A percentile compares a stretch with the other conserved stretches of the same genome.
phyloP scores from a whole-genome alignment of 2,329 filamentous ascomycete species.

The Aspergillus carbonarius region DNA sequence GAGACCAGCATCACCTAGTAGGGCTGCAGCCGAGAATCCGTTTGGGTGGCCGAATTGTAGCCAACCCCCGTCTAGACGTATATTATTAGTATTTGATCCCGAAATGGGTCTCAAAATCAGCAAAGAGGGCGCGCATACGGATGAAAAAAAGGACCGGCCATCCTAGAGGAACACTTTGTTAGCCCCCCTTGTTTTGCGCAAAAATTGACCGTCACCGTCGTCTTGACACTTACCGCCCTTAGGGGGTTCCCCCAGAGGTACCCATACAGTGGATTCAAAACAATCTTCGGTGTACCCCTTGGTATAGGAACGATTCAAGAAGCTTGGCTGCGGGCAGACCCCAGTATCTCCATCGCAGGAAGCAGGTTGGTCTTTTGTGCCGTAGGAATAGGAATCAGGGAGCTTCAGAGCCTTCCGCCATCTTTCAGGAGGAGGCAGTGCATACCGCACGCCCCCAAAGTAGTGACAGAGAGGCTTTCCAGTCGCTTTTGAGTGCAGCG shows the following conservation, averaged over 20 bases:
- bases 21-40: constrained; percentile 42
- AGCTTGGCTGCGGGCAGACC: constrained; percentile 54
- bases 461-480: constrained; percentile 47
- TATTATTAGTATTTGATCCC: not conserved
- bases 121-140: constrained; percentile 38
- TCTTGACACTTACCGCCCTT: constrained; percentile 26
- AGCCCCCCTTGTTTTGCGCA: not conserved
- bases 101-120: too few species aligned
- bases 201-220: not conserved
- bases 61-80: constrained; percentile 51
- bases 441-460: constrained; percentile 58
- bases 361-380: constrained; percentile 49
- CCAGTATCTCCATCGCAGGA: constrained; percentile 40
- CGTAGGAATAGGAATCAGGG: constrained; percentile 52
- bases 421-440: constrained; percentile 50
- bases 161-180: constrained; percentile 20
- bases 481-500: constrained; percentile 37
- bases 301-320: constrained; percentile 25
- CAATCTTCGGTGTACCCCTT: constrained; percentile 54
- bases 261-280: constrained; percentile 57
- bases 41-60: constrained; percentile 58
- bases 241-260: constrained; percentile 49
- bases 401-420: constrained; percentile 52
- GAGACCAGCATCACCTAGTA: constrained; percentile 52
- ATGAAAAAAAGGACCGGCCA: constrained; percentile 62